Evolutionary conservation across 2,329 filamentous ascomycete species (phyloP).

Genomic region (Hortaea werneckii): DNA sequence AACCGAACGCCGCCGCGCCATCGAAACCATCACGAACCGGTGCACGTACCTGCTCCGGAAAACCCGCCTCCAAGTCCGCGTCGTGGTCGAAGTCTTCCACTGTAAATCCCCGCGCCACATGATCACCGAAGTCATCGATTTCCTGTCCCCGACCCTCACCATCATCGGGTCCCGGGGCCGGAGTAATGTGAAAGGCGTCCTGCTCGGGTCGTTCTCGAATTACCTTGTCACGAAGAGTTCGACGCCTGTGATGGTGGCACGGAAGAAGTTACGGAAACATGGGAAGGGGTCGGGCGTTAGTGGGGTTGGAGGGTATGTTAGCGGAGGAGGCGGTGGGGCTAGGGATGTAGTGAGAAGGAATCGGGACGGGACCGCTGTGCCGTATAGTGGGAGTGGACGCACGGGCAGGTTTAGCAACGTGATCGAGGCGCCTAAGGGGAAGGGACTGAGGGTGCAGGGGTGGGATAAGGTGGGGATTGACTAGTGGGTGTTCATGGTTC

Average conservation of each 20-base stretch:
- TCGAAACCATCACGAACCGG: slow-evolving; percentile 73
- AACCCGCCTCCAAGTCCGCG: slow-evolving; percentile 82
- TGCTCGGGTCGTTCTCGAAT: slow-evolving; percentile 93
- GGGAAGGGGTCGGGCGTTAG: slow-evolving; percentile 35
- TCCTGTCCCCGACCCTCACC: slow-evolving; percentile 80
- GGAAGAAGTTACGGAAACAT: slow-evolving; percentile 81
- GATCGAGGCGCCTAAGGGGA: slow-evolving; percentile 23
- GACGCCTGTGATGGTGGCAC: slow-evolving; percentile 93
- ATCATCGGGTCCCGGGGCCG: slow-evolving; percentile 86
- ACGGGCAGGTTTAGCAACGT: slow-evolving; percentile 23
- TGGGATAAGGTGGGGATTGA: slow-evolving; percentile 28
- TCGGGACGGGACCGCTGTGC: slow-evolving; percentile 22
- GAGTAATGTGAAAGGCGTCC: slow-evolving; percentile 85
- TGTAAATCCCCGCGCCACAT: slow-evolving; percentile 96
- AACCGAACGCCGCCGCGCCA: slow-evolving; percentile 67
- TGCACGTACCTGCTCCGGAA: slow-evolving; percentile 81
- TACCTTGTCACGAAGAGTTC: slow-evolving; percentile 95
- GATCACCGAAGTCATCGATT: slow-evolving; percentile 94
- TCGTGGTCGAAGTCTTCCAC: slow-evolving; percentile 92
- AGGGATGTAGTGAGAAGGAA: slow-evolving; percentile 10
- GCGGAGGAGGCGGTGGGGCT: no score
- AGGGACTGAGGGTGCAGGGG: slow-evolving; percentile 21
- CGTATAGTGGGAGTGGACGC: slow-evolving; percentile 22
- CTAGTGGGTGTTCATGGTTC: slow-evolving; percentile 4
- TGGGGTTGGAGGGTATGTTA: no score